These are phyloP conservation scores for Polychytrium aggregatum DNA, from an alignment of 192 early-diverging fungal genomes.

Conservation along the genomic window DNA sequence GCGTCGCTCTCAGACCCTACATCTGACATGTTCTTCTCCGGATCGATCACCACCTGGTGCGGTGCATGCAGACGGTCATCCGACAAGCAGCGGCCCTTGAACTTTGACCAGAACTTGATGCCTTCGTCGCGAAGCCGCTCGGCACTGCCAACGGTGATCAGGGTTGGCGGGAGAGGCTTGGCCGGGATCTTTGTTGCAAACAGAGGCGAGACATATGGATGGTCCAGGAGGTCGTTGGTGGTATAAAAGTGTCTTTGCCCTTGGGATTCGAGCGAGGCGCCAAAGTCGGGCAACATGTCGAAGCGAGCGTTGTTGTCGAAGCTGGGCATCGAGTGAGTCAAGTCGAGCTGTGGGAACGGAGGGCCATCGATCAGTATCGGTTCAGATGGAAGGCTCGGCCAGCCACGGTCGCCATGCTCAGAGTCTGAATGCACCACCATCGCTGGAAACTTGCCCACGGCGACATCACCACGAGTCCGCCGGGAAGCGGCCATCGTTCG, in stretches of 20 bases:
- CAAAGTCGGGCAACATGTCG: constrained; percentile 25
- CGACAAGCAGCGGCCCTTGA: no score
- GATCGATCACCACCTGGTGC: no score
- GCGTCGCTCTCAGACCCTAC: no score
- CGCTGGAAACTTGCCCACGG: no score
- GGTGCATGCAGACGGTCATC: no score
- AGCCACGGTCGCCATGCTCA: no score
- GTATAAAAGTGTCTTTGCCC: constrained; percentile 19
- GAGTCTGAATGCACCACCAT: no score
- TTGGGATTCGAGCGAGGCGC: constrained; percentile 9
- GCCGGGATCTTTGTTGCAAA: constrained; percentile 20
- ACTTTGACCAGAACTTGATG: constrained; percentile 20
- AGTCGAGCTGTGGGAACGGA: constrained; percentile 6
- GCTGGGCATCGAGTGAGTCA: constrained; percentile 26
- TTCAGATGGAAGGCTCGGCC: no score
- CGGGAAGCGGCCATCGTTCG: constrained; percentile 23
- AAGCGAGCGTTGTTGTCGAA: constrained; percentile 6
- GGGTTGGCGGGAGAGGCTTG: constrained; percentile 21
- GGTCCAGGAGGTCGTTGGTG: constrained; percentile 13
- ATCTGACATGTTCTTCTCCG: no score
- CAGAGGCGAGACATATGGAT: constrained; percentile 32
- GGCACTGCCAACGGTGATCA: constrained; percentile 32
- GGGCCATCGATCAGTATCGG: no score
- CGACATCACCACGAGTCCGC: constrained; percentile 39
- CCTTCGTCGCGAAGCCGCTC: constrained; percentile 40